phyloP scores from a whole-genome alignment of 2,329 filamentous ascomycete genomes.

The Colletotrichum orchidophilum region DNA sequence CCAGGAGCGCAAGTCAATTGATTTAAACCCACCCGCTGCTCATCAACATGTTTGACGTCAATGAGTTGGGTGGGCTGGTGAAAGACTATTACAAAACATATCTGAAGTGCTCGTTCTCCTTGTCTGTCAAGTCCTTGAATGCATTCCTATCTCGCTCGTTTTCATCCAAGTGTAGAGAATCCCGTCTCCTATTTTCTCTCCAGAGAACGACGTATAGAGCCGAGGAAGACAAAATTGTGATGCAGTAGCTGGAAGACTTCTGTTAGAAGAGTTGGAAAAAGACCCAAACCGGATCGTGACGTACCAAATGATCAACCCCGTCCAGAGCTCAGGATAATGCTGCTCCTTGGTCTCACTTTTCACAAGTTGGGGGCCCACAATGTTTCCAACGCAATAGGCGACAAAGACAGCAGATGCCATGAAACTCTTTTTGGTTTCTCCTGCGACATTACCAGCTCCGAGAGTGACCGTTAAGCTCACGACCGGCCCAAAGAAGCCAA shows the following conservation, averaged over 20 bases:
- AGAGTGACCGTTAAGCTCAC: slow-evolving; percentile 66
- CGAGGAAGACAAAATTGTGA: slow-evolving; percentile 68
- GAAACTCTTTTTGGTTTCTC: slow-evolving; percentile 81
- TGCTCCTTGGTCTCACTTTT: slow-evolving; percentile 68
- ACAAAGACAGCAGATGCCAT: slow-evolving; percentile 80
- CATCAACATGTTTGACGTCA: no score
- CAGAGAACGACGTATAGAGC: slow-evolving; percentile 67
- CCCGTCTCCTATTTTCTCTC: slow-evolving; percentile 65
- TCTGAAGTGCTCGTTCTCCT: slow-evolving; percentile 73
- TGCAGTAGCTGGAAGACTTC: slow-evolving; percentile 38
- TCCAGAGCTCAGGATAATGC: slow-evolving; percentile 79
- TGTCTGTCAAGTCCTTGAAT: slow-evolving; percentile 75
- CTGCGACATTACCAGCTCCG: slow-evolving; percentile 74
- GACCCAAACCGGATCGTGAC: slow-evolving; percentile 42
- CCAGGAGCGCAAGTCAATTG: no score
- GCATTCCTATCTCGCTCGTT: slow-evolving; percentile 70
- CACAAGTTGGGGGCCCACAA: slow-evolving; percentile 78
- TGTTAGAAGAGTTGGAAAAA: neutral
- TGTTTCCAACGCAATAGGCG: slow-evolving; percentile 80
- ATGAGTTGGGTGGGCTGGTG: no score
- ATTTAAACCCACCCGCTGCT: no score
- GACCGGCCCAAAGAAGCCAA: slow-evolving; percentile 77
- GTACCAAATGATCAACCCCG: slow-evolving; percentile 73
- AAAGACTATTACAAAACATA: slow-evolving; percentile 61
- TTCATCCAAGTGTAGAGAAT: slow-evolving; percentile 61